These are phyloP conservation scores for Begonia loranthoides DNA, from an alignment of 306 rosid species.

Conservation along the genomic window DNA sequence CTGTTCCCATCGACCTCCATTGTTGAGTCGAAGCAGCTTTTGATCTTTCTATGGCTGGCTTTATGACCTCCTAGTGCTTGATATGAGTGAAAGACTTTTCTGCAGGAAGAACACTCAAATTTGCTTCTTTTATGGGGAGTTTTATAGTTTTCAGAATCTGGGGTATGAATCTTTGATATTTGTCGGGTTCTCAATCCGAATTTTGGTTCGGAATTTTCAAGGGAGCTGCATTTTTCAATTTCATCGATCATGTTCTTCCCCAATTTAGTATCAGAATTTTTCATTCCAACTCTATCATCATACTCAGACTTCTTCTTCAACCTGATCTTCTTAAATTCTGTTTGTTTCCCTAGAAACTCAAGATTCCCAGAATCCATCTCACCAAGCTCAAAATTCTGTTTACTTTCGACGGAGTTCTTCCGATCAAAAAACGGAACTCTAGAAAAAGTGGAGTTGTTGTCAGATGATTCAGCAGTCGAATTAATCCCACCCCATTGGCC, in stretches of 20 bases:
- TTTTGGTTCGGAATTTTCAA: constrained; percentile 13
- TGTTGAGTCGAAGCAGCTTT: constrained; percentile 48
- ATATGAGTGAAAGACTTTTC: constrained; percentile 59
- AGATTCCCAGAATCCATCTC: constrained; percentile 17
- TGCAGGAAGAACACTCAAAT: constrained; percentile 68
- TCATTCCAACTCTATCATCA: constrained; percentile 17
- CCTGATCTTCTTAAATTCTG: constrained; percentile 11
- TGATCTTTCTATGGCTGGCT: constrained; percentile 72
- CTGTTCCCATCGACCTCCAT: constrained; percentile 48
- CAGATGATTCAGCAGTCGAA: constrained; percentile 45
- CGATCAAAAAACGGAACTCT: too few species aligned
- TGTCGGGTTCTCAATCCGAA: constrained; percentile 16
- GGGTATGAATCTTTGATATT: constrained; percentile 10
- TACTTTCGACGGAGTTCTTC: too few species aligned
- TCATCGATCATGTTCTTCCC: too few species aligned
- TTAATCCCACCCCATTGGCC: constrained; percentile 36
- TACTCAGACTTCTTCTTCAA: constrained; percentile 15
- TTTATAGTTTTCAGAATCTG: constrained; percentile 27
- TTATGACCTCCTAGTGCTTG: constrained; percentile 97
- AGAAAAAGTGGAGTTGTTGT: constrained; percentile 30
- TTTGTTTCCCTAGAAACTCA: constrained; percentile 14
- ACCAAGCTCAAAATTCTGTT: constrained; percentile 5
- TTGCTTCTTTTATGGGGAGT: constrained; percentile 35
- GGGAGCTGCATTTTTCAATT: constrained; percentile 23
- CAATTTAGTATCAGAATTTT: constrained; percentile 15